These are phyloP conservation scores for Paramecium tetraurelia DNA, from an alignment of 73 alveolate genomes.

Conservation along the genomic window DNA sequence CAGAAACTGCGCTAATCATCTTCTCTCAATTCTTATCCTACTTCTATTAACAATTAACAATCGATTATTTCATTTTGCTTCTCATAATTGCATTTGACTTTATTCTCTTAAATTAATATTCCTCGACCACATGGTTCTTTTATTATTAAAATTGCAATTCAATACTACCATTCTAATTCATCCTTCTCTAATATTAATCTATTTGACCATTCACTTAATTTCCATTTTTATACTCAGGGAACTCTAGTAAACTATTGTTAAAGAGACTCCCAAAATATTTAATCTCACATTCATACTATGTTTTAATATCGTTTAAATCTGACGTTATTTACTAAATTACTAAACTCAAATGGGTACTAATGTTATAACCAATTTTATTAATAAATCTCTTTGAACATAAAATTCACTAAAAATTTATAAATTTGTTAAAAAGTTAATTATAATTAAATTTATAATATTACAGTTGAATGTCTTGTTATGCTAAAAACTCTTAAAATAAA, in stretches of 20 bases:
- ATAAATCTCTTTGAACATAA: neutral
- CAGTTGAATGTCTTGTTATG: conserved; percentile 35
- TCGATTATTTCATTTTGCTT: neutral
- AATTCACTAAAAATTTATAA: too few relatives aligned
- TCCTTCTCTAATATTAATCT: neutral
- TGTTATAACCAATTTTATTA: too few relatives aligned
- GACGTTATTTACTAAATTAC: too few relatives aligned
- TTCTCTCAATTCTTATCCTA: neutral
- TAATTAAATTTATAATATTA: neutral
- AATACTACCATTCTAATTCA: neutral
- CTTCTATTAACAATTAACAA: neutral
- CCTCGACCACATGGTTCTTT: neutral
- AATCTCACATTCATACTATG: too few relatives aligned
- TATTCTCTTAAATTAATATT: neutral
- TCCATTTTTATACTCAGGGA: neutral
- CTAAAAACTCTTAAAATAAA: neutral
- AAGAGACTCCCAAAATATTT: neutral
- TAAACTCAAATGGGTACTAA: neutral
- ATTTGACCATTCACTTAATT: neutral
- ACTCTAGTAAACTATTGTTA: too few relatives aligned
- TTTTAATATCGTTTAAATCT: neutral
- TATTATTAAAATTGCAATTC: neutral
- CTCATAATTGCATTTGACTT: neutral
- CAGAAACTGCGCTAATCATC: neutral
- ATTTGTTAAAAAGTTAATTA: neutral